Conservation (phyloP, 495 filamentous ascomycete species). For the Emericellopsis terricola region DNA sequence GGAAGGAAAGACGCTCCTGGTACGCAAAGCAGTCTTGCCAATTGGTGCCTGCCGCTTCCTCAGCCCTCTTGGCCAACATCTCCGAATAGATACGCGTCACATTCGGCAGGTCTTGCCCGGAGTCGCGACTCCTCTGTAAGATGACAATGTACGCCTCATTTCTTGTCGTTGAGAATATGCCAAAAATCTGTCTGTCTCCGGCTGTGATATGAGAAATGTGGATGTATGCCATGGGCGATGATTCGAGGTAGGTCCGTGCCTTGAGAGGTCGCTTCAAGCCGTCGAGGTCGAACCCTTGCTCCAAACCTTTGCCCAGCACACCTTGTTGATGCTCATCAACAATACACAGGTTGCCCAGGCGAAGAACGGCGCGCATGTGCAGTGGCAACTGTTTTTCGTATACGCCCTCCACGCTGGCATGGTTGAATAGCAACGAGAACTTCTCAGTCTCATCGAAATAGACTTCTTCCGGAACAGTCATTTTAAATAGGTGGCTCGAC, state of each 20-base stretch:
- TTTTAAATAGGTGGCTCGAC: slow-evolving; percentile 83
- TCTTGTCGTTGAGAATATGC: slow-evolving; percentile 69
- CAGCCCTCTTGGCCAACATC: slow-evolving; percentile 39
- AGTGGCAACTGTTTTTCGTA: slow-evolving; percentile 89
- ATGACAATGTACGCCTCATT: slow-evolving; percentile 73
- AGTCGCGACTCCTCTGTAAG: slow-evolving; percentile 57
- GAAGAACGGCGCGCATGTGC: slow-evolving; percentile 64
- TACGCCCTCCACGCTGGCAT: slow-evolving; percentile 87
- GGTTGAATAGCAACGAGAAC: slow-evolving; percentile 66
- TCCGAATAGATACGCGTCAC: slow-evolving; percentile 84
- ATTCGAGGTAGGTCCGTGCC: slow-evolving; percentile 54
- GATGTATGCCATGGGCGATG: slow-evolving; percentile 53
- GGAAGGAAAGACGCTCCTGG: slow-evolving; percentile 75
- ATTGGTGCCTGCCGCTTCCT: slow-evolving; percentile 45
- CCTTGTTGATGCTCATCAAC: slow-evolving; percentile 84
- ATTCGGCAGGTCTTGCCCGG: slow-evolving; percentile 67
- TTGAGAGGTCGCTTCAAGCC: slow-evolving; percentile 47
- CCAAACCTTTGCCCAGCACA: slow-evolving; percentile 81
- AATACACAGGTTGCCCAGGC: slow-evolving; percentile 84
- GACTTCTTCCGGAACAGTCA: slow-evolving; percentile 72
- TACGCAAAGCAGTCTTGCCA: slow-evolving; percentile 74
- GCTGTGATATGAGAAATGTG: slow-evolving; percentile 85
- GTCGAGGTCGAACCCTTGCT: slow-evolving; percentile 81
- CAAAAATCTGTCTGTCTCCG: slow-evolving; percentile 85
- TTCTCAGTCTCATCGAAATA: slow-evolving; percentile 73